A percentile compares a stretch with the other conserved stretches of the same genome.
These are phyloP conservation scores for Groenewaldozyma tartarivorans DNA, from an alignment of 805 yeast species.

Conservation along the genomic window DNA sequence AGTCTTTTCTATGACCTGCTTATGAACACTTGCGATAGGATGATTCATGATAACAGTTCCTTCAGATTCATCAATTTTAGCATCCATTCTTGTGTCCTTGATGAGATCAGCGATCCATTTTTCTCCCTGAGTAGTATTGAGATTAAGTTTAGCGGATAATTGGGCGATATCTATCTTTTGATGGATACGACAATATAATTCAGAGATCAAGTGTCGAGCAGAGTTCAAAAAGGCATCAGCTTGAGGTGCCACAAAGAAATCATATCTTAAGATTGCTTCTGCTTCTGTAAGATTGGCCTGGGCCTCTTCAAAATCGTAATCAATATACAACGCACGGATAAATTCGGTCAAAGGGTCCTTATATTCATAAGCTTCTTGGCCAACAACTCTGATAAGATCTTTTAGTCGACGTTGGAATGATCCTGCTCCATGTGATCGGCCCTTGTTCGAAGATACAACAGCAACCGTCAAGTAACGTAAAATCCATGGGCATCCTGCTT, in stretches of 20 bases:
- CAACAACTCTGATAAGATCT: conserved; percentile 48
- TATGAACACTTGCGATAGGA: conserved; percentile 48
- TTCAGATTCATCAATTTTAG: conserved; percentile 43
- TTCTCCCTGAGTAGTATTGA: conserved; percentile 39
- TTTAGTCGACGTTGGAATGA: conserved; percentile 45
- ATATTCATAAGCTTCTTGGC: conserved; percentile 57
- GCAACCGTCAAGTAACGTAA: conserved; percentile 56
- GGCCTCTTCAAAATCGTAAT: conserved; percentile 49
- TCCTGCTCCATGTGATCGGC: conserved; percentile 20
- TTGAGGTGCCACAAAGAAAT: conserved; percentile 43
- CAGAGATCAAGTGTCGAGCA: conserved; percentile 43
- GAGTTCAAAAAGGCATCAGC: conserved; percentile 35
- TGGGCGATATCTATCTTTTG: conserved; percentile 38
- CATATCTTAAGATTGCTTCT: conserved; percentile 39
- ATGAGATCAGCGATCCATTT: conserved; percentile 43
- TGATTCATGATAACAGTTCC: conserved; percentile 47
- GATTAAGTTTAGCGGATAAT: conserved; percentile 36
- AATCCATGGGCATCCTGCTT: conserved; percentile 66
- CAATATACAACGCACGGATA: conserved; percentile 44
- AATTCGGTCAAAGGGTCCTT: conserved; percentile 54
- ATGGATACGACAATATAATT: conserved; percentile 47
- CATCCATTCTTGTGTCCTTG: conserved; percentile 42
- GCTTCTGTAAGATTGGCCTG: conserved; percentile 40
- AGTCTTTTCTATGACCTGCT: conserved; percentile 60
- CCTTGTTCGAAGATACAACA: conserved; percentile 28